Base-by-base conservation (phyloP, 306 rosid species). In the Quercus rubra region DNA sequence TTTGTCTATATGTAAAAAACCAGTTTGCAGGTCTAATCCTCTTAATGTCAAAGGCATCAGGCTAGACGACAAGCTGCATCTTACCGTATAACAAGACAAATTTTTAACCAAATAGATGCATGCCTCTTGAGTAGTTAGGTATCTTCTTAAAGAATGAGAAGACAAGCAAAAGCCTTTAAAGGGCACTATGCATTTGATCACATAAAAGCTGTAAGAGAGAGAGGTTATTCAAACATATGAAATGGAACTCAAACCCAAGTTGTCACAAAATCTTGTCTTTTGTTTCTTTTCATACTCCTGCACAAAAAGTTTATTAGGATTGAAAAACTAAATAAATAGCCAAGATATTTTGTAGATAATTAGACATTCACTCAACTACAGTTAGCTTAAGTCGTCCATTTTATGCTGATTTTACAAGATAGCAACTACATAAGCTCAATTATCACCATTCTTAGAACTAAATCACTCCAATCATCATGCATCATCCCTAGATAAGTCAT, bases 1-100 rank as follows among this genome's bases (percentile, higher is more conserved):
- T 72, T 71, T 79, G 82, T 14, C 55, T 71, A 23, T n/a, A 72
- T 31, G 41, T 61, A 31, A 79, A 79, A 62, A 59, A 59, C 77
- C 66, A 15, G 66, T 79, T 61, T 79, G 82, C n/a, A 79, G 5
- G 51, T 79, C 73, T n/a, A 72, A 61, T 46, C 82, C 82, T 51
- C 4, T 30, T 25, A 71, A 71, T 71, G 81, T 71, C 28, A 71
- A 49, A 51, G 23, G 11, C 51, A 74, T 46, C 6, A 13, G 12
- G 35, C 20, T 28, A 63, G 38, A 15, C 15, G n/a, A 12, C 18
- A 61, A 3, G 27, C 27, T 61, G 31, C 68, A 61, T 13, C 33
- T 28, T 77, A 20, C 66, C 46, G 5, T 33, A 61, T 58, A 6
- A 75, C 70, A 20, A 31, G 25, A 17, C 76, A 75, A 43, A 70